Base-by-base conservation (phyloP, 1,284 basidiomycete genomes). In the Rhodofomes roseus region DNA sequence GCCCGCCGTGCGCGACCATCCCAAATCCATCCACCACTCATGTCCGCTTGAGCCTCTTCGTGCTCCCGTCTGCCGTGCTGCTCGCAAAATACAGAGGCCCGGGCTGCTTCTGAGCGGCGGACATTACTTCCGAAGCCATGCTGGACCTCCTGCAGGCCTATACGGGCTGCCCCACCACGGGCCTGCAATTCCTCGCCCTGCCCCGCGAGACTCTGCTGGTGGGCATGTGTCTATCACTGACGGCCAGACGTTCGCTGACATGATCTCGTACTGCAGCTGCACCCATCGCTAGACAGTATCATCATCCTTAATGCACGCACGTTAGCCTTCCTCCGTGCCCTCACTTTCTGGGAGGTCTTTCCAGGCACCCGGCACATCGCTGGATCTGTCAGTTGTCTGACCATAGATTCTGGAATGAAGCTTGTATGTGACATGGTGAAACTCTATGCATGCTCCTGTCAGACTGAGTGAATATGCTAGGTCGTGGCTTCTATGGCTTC, bases 321-420 rank as follows among this genome's bases (percentile, higher is more conserved):
- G 23, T 82, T 92, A 34, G 71, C 76, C 20, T 78, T 92, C 53
- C 68, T 85, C 61, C 83, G 86, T 58, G 82, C 88, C 46, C 81
- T 93, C 31, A 82, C 85, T 27, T 90, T 93, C 67, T 86, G 82
- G 76, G 88, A 92, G 68, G 87, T 85, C 4, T 92, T 90, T 70
- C 90, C 90, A 8, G 79, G 81, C 16, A 67, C 79, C 27, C 73
- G 73, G 16, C 78, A 81, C 60, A 66, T 73, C 6, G 73, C 73
- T 27, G 76, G 80, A 57, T 71, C 70, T 39, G 80, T 92, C n/a
- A 79, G 81, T 46, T 84, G 81, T 65, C 73, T 92, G 23, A 79
- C 86, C 2, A 82, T 91, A 22, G 91, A 93, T 70, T 79, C 83
- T 29, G 82, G 83, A 51, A 87, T 91, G 84, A 91, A 88, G 75